Percentiles rank a stretch among this genome's conserved stretches.
Conservation (phyloP, 2,329 filamentous ascomycete genomes). For the Immersiporthe knoxdaviesiana region DNA sequence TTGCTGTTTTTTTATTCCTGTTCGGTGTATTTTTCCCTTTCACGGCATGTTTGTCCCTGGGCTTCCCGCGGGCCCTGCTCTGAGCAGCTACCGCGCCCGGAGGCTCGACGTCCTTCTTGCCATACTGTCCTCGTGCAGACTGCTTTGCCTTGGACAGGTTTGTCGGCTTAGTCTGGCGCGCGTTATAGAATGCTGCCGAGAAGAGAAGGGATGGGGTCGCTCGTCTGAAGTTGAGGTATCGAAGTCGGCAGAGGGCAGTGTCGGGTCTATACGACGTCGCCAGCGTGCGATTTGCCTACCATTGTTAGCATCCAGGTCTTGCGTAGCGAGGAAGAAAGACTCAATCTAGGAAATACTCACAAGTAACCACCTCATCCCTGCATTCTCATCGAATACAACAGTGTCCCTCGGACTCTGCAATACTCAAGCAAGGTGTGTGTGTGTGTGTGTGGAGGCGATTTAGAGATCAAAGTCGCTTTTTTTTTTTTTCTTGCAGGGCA, state of each 20-base stretch:
- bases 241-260: background rate
- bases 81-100: background rate
- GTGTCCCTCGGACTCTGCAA: background rate
- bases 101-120: background rate
- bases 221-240: background rate
- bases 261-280: background rate
- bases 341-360: background rate
- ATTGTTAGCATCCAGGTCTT: background rate
- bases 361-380: slow-evolving; percentile 16
- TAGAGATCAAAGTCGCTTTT: background rate
- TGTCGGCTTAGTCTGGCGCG: background rate
- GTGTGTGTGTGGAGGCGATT: background rate
- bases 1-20: background rate
- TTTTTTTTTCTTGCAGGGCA: background rate
- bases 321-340: background rate
- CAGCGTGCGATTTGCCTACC: slow-evolving; percentile 12
- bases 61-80: background rate
- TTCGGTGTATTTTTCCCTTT: background rate
- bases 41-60: background rate
- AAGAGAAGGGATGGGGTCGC: background rate
- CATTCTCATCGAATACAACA: background rate
- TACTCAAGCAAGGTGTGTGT: background rate
- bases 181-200: background rate
- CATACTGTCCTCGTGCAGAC: background rate
- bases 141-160: background rate